phyloP scores from a whole-genome alignment of 805 yeast genomes.

The Saccharomyces mikatae region DNA sequence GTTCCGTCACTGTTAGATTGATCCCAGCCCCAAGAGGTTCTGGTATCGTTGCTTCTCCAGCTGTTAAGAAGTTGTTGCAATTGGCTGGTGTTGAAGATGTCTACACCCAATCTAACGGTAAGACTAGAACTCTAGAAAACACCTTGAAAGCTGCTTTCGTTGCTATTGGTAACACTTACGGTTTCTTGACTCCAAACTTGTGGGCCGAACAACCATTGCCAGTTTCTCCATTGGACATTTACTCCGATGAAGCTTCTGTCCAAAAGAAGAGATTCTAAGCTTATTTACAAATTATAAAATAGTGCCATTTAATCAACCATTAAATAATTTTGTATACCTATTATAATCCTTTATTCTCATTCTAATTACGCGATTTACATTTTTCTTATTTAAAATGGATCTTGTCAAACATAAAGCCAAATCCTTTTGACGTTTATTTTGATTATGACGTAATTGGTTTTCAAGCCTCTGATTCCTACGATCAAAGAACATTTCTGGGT shows the following conservation, averaged over 20 bases:
- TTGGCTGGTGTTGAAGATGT: conserved; percentile 99
- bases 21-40: conserved; percentile 99
- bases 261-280: conserved; percentile 69
- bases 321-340: neutral
- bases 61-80: conserved; percentile 97
- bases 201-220: conserved; percentile 83
- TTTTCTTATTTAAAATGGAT: neutral
- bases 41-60: conserved; percentile 99
- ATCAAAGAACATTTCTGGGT: neutral
- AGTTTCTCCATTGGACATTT: conserved; percentile 91
- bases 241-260: conserved; percentile 74
- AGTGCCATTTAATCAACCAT: neutral
- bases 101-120: conserved; percentile 97
- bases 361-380: neutral
- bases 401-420: neutral
- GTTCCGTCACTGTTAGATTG: conserved; percentile 97
- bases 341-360: neutral
- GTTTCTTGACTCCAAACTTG: conserved; percentile 99
- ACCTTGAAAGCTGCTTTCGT: conserved; percentile 99
- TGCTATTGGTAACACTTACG: conserved; percentile 99
- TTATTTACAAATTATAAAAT: conserved; percentile 10
- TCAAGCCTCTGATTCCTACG: neutral
- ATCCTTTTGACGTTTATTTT: neutral
- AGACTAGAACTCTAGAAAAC: conserved; percentile 99
- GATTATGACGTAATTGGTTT: neutral